A percentile compares a stretch with the other conserved stretches of the same genome.
These are phyloP conservation scores for Tricharina praecox DNA, from an alignment of 495 filamentous ascomycete species.

Conservation along the genomic window DNA sequence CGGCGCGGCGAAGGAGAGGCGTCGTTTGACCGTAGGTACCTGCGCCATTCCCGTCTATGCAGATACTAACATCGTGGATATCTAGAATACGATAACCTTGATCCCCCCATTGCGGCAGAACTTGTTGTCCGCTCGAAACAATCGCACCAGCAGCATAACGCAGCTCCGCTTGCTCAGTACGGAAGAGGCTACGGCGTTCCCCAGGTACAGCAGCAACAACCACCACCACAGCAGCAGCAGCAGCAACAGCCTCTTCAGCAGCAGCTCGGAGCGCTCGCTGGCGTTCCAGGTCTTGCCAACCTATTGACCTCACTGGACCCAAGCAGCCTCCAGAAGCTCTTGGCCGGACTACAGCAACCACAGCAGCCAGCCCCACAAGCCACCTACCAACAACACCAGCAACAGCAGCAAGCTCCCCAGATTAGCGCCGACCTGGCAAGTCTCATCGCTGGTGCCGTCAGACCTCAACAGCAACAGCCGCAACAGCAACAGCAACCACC, in stretches of 20 bases:
- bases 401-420: slow-evolving; percentile 29
- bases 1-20: slow-evolving; percentile 45
- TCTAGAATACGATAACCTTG: slow-evolving; percentile 62
- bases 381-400: slow-evolving; percentile 30
- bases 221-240: slow-evolving; percentile 16
- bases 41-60: not conserved
- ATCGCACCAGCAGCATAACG: slow-evolving; percentile 30
- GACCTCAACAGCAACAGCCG: too few species aligned
- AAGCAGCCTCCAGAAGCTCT: slow-evolving; percentile 50
- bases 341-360: slow-evolving; percentile 41
- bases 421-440: slow-evolving; percentile 41
- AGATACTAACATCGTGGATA: slow-evolving; percentile 12
- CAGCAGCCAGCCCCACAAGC: slow-evolving; percentile 21
- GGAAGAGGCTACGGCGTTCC: slow-evolving; percentile 32
- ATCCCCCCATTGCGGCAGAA: slow-evolving; percentile 57
- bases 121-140: slow-evolving; percentile 62
- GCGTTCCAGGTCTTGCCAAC: slow-evolving; percentile 36
- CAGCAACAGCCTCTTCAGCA: slow-evolving; percentile 20
- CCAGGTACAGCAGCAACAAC: slow-evolving; percentile 19
- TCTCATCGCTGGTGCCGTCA: slow-evolving; percentile 33
- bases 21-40: slow-evolving; percentile 50
- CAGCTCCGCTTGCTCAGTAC: slow-evolving; percentile 24
- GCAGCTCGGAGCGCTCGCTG: slow-evolving; percentile 21
- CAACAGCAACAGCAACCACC: slow-evolving; percentile 22
- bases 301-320: slow-evolving; percentile 52